Evolutionary conservation across 768 basidiomycete genomes (phyloP), one percentile per base, ranked within the genome.

Genomic region (Hericium erinaceus): DNA sequence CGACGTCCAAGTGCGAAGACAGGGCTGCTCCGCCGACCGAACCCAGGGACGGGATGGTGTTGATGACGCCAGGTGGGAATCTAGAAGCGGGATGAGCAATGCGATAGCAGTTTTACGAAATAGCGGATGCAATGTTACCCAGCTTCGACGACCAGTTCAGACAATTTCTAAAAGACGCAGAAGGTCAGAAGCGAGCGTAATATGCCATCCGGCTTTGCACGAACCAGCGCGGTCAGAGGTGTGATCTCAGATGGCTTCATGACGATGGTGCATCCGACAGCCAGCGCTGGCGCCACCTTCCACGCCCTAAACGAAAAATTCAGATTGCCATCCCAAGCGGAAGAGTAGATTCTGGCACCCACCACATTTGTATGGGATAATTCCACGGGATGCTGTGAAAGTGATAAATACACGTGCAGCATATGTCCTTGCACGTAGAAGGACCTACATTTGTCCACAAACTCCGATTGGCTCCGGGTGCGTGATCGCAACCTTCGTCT

Each of bases 211-310:
- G 20, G 49, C n/a, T 7, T 1, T 9, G 8, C 24, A 26, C 49
- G 58, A 70, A 89, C 86, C 62, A 94, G 76, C 8, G 90, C 90
- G 24, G 91, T 89, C 52, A 94, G 75, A 11, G 91, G 90, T 1
- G 88, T 91, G 55, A 92, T 68, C 70, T 95, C 92, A 13, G 89
- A 93, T 2, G 94, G 92, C 70, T 97, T 98, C 85, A 98, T 89
- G 65, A 98, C 87, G 66, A 95, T 86, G 22, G 91, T 92, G 72
- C 92, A 95, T 39, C 95, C 93, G 55, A 83, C 82, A 8, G 94
- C 92, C 57, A 98, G 80, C 13, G 94, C 92, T 9, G 93, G 95
- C 10, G 89, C 93, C 49, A 95, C 82, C 72, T 98, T 97, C 93
- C 93, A 95, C 26, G 85, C 73, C 83, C 85, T 87, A 55, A 10